Percentiles rank a stretch among this genome's conserved stretches.
Conservation (phyloP, 495 filamentous ascomycete genomes). For the Talaromyces nanjingensis region DNA sequence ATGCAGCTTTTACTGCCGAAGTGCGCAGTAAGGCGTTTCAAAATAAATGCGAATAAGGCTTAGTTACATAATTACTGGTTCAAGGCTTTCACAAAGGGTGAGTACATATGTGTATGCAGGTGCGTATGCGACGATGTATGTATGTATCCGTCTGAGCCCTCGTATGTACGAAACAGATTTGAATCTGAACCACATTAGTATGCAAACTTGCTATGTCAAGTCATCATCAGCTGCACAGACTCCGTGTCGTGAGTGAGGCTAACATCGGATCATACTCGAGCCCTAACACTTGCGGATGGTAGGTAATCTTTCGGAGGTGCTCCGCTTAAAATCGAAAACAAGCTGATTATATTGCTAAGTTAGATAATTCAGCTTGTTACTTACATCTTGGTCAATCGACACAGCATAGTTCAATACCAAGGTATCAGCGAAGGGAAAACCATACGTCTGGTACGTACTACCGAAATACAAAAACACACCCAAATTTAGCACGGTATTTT, state of each 20-base stretch:
- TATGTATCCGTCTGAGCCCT: not conserved
- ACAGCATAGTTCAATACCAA: not conserved
- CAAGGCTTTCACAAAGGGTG: not conserved
- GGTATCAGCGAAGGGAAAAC: no score
- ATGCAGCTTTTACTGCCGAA: not conserved
- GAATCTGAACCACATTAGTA: not conserved
- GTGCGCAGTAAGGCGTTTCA: not conserved
- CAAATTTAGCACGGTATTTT: not conserved
- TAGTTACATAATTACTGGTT: not conserved
- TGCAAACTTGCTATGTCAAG: not conserved
- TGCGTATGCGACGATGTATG: not conserved
- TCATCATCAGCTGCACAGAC: not conserved
- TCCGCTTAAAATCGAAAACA: not conserved
- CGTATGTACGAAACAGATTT: not conserved
- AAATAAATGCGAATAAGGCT: not conserved
- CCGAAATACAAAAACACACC: not conserved
- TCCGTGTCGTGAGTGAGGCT: not conserved
- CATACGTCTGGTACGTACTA: no score
- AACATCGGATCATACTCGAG: not conserved
- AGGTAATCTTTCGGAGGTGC: not conserved
- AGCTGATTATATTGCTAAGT: no score
- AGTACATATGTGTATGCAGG: not conserved
- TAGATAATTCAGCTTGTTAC: not conserved
- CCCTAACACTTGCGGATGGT: no score
- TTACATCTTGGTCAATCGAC: not conserved